These are phyloP conservation scores for Daedalea quercina DNA, from an alignment of 768 basidiomycete species.

Conservation along the genomic window DNA sequence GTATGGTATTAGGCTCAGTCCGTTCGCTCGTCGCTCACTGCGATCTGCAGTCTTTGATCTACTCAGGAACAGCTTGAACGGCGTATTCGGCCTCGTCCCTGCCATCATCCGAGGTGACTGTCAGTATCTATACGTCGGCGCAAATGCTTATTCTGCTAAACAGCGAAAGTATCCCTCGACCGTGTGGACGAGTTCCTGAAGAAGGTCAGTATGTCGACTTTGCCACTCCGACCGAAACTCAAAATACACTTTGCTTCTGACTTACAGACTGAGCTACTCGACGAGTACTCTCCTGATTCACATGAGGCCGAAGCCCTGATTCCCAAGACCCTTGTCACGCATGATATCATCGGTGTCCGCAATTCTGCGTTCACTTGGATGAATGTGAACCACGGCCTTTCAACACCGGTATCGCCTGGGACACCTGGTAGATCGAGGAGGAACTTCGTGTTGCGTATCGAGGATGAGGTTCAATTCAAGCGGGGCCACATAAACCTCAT, in stretches of 20 bases:
- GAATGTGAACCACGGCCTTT: constrained; percentile 25
- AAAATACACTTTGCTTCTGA: too few relatives aligned
- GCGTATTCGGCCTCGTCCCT: constrained; percentile 27
- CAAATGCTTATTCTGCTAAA: background rate
- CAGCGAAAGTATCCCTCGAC: constrained; percentile 59
- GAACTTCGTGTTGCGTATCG: constrained; percentile 42
- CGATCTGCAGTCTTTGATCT: constrained; percentile 46
- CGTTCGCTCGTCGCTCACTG: background rate
- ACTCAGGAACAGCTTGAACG: constrained; percentile 41
- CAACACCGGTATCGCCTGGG: constrained; percentile 20
- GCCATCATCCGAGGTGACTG: constrained; percentile 27
- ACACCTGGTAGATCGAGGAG: constrained; percentile 28
- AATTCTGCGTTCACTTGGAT: constrained; percentile 57
- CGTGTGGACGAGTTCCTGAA: constrained; percentile 45
- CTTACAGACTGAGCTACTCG: constrained; percentile 43
- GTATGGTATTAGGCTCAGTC: constrained; percentile 7
- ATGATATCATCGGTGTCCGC: constrained; percentile 43
- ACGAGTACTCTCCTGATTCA: constrained; percentile 25
- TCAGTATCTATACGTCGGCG: too few relatives aligned
- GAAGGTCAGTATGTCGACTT: constrained; percentile 13
- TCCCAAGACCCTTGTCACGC: background rate
- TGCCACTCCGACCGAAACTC: too few relatives aligned
- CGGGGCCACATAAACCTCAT: constrained; percentile 49
- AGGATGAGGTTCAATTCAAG: constrained; percentile 49
- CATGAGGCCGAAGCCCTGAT: background rate